Percentiles rank a stretch among this genome's conserved stretches.
These are phyloP conservation scores for Hortiboletus campestris DNA, from an alignment of 768 basidiomycete species.

Conservation along the genomic window DNA sequence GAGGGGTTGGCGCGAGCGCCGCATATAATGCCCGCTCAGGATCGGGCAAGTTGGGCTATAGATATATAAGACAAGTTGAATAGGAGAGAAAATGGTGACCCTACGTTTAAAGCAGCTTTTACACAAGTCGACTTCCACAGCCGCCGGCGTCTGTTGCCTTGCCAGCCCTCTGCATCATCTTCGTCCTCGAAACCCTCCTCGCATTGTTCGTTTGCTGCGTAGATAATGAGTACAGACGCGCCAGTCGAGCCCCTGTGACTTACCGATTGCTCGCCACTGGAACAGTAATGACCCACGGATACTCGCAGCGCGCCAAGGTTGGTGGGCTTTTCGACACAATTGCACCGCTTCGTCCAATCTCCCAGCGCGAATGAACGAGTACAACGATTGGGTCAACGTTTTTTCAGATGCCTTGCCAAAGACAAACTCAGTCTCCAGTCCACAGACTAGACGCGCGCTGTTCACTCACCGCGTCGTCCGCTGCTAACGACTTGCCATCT, in stretches of 20 bases:
- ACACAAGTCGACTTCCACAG: constrained; percentile 90
- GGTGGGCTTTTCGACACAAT: constrained; percentile 75
- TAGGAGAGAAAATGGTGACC: not conserved
- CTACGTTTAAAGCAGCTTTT: constrained; percentile 73
- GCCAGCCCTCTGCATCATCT: constrained; percentile 48
- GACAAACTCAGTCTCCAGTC: not conserved
- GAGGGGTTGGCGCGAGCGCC: constrained; percentile 71
- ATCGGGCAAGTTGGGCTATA: constrained; percentile 55
- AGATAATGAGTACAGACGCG: constrained; percentile 34
- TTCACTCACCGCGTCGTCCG: constrained; percentile 71
- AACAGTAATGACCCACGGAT: constrained; percentile 82
- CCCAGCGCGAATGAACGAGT: constrained; percentile 82
- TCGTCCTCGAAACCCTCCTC: constrained; percentile 47
- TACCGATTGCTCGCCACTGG: constrained; percentile 71
- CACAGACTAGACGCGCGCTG: not conserved
- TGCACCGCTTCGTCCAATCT: constrained; percentile 81
- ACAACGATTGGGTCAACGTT: constrained; percentile 71
- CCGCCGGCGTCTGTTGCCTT: constrained; percentile 73
- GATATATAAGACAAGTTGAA: constrained; percentile 4
- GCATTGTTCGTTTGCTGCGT: constrained; percentile 46
- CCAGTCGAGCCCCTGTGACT: constrained; percentile 19
- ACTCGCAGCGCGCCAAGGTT: constrained; percentile 90
- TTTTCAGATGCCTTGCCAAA: constrained; percentile 71
- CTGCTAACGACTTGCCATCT: constrained; percentile 58
- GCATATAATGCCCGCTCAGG: constrained; percentile 88